Evolutionary conservation across 208 protist genomes (phyloP), one percentile per base, ranked within the genome.

Genomic region (Tetramitus jugosus): DNA sequence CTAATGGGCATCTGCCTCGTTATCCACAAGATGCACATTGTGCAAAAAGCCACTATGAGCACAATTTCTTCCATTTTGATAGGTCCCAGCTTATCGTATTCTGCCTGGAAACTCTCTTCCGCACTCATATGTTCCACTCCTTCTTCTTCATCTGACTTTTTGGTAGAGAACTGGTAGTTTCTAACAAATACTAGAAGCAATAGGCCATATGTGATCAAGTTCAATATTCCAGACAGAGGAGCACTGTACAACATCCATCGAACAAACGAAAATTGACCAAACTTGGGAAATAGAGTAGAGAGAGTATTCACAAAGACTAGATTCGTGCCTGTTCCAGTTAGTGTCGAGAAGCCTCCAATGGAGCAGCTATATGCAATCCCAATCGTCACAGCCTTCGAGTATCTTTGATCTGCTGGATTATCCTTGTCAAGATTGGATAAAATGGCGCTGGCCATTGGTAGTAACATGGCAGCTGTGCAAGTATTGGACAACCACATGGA

Each of bases 261-360:
- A 37, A 52, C 0, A 33, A 37, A 72, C 13, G 65, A 52, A 2
- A 72, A 31, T 6, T 6, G 17, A n/a, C 17, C 56, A 62, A 31
- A 23, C 29, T 62, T 46, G 7, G 62, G 26, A 52, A 72, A 31
- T 52, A n/a, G 20, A 23, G 4, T 37, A 52, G 45, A 10, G 35
- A 52, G 8, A 23, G 13, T 14, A 52, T 37, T 13, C 8, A 35
- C 20, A 0, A 72, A 72, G 4, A 72, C 23, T 35, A 72, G 52
- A 72, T 72, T 72, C 1, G 65, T 72, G 45, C 26, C 26, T 52
- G 65, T 72, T 33, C 65, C 65, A 33, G 35, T 72, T 42, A 69
- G 46, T 26, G 62, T 69, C 14, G 62, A 40, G 23, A 42, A 29
- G 13, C 65, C 65, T 3, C 31, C 35, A 72, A 72, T 72, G 17